These are phyloP conservation scores for Phylloboletellus chloephorus DNA, from an alignment of 1,284 basidiomycete species.

Conservation along the genomic window DNA sequence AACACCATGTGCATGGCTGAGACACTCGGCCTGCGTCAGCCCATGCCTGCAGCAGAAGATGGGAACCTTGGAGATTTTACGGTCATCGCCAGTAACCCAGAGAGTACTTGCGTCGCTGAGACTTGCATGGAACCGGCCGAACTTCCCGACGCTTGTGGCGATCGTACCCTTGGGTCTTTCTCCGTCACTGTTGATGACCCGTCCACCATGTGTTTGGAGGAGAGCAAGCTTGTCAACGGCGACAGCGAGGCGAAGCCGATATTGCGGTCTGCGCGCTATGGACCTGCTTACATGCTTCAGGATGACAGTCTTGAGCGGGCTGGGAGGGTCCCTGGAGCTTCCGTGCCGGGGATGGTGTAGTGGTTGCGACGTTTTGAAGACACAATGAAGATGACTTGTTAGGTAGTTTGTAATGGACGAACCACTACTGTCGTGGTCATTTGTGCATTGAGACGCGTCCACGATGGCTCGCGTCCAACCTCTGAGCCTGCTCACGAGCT, in stretches of 20 bases:
- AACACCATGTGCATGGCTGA: constrained; percentile 16
- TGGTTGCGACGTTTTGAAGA: neutral
- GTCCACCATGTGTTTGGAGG: constrained; percentile 15
- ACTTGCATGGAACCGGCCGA: neutral
- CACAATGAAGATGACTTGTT: neutral
- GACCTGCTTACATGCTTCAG: constrained; percentile 74
- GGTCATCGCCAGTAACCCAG: constrained; percentile 23
- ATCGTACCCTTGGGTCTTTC: constrained; percentile 13
- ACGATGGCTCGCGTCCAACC: constrained; percentile 20
- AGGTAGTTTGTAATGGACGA: neutral
- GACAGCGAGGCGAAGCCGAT: constrained; percentile 5
- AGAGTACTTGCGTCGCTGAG: constrained; percentile 21
- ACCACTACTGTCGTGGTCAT: neutral
- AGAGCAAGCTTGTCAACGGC: constrained; percentile 9
- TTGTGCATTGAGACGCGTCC: constrained; percentile 2
- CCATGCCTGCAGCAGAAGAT: neutral
- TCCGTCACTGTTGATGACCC: constrained; percentile 23
- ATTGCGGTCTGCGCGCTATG: constrained; percentile 39
- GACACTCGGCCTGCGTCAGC: constrained; percentile 1
- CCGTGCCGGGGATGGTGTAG: constrained; percentile 9
- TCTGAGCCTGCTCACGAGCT: constrained; percentile 18
- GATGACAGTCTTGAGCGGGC: constrained; percentile 77
- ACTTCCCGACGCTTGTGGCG: neutral
- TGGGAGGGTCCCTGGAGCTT: constrained; percentile 40
- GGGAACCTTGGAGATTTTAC: constrained; percentile 13